phyloP scores from a whole-genome alignment of 2,329 filamentous ascomycete species.

The Leptographium procerum region DNA sequence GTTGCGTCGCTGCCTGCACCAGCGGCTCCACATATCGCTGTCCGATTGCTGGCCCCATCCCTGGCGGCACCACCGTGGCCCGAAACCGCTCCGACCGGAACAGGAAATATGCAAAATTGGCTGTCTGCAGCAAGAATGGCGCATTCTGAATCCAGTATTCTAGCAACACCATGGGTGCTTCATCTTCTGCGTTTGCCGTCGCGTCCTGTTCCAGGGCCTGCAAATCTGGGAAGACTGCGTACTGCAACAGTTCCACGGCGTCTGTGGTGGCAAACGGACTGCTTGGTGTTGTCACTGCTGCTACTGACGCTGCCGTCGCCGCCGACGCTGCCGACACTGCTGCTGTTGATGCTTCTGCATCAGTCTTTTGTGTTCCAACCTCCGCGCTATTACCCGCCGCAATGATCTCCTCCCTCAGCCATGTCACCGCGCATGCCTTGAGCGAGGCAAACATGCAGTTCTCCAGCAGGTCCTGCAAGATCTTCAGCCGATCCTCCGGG shows the following conservation, averaged over 20 bases:
- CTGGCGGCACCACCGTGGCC: constrained; percentile 38
- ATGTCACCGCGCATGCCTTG: constrained; percentile 51
- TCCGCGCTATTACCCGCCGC: constrained; percentile 18
- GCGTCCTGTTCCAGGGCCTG: constrained; percentile 30
- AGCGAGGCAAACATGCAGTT: constrained; percentile 53
- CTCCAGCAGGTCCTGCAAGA: constrained; percentile 53
- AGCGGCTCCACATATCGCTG: constrained; percentile 48
- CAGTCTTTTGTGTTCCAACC: neutral
- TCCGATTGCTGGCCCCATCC: constrained; percentile 46
- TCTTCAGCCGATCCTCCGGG: constrained; percentile 45
- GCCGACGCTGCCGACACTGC: too few relatives aligned
- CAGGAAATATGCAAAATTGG: constrained; percentile 50
- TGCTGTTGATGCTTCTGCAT: neutral
- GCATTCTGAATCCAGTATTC: constrained; percentile 41
- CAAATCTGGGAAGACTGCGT: constrained; percentile 48
- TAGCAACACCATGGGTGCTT: constrained; percentile 21
- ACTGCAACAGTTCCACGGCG: constrained; percentile 48
- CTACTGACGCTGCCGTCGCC: too few relatives aligned
- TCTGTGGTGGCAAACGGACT: constrained; percentile 38
- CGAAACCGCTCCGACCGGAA: constrained; percentile 29
- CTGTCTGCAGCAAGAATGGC: constrained; percentile 45
- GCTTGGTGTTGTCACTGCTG: neutral
- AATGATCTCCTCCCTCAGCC: constrained; percentile 53
- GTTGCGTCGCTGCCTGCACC: constrained; percentile 21
- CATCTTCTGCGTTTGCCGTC: constrained; percentile 17